These are phyloP conservation scores for Talaromyces sp. DNA, from an alignment of 2,329 filamentous ascomycete species.

Conservation along the genomic window DNA sequence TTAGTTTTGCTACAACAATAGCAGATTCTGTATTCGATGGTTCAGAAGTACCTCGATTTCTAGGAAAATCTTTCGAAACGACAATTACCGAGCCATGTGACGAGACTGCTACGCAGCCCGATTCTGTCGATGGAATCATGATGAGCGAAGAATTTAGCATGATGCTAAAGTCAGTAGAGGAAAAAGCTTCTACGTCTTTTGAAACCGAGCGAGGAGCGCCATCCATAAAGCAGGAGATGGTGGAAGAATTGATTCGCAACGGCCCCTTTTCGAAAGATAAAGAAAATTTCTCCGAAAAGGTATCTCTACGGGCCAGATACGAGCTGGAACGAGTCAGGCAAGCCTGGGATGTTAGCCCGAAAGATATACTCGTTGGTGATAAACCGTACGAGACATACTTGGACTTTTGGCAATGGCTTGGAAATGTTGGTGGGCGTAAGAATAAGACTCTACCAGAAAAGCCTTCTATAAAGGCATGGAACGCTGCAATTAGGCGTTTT, in stretches of 20 bases:
- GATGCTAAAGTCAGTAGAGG: constrained; percentile 13
- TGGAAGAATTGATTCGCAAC: constrained; percentile 29
- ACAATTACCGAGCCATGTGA: constrained; percentile 27
- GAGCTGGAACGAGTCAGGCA: constrained; percentile 37
- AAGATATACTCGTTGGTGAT: constrained; percentile 29
- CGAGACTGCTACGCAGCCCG: constrained; percentile 22
- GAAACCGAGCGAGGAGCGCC: not conserved
- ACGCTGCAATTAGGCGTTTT: constrained; percentile 33
- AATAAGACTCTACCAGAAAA: constrained; percentile 31
- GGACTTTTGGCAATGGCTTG: constrained; percentile 35
- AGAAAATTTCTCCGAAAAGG: constrained; percentile 23
- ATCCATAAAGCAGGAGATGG: constrained; percentile 21
- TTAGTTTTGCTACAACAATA: constrained; percentile 28
- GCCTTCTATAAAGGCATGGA: constrained; percentile 32
- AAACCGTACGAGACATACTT: constrained; percentile 27
- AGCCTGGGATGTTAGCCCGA: constrained; percentile 28
- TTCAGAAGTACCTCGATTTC: not conserved
- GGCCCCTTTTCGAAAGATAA: constrained; percentile 36
- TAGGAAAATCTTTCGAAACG: constrained; percentile 29
- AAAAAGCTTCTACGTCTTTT: not conserved
- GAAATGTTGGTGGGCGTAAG: constrained; percentile 24
- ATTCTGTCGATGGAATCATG: constrained; percentile 27
- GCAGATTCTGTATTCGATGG: constrained; percentile 20
- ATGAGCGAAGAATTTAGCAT: constrained; percentile 22
- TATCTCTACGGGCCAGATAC: constrained; percentile 37